phyloP scores from a whole-genome alignment of 2,329 filamentous ascomycete genomes.

The Fusarium hostae region DNA sequence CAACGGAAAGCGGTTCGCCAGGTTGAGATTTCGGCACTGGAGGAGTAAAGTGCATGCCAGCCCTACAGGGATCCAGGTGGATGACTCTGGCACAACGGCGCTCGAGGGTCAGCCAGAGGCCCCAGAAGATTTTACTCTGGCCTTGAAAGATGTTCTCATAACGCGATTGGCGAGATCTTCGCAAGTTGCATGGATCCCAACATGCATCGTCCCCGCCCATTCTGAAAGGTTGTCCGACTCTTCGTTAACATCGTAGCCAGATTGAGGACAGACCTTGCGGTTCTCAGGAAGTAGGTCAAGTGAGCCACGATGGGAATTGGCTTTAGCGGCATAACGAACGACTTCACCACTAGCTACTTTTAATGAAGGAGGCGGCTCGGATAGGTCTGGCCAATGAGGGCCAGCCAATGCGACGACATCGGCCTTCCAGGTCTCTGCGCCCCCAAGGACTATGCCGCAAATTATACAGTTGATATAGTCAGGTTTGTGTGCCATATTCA shows the following conservation, averaged over 20 bases:
- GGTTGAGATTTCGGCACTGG: background rate
- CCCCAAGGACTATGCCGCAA: background rate
- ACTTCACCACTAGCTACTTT: background rate
- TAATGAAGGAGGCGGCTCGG: accelerated
- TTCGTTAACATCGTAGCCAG: background rate
- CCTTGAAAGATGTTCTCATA: background rate
- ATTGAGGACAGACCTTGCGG: background rate
- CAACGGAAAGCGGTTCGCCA: background rate
- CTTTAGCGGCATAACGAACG: background rate
- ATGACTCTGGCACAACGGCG: background rate
- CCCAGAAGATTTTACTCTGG: background rate
- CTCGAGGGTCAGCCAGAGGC: slow-evolving; percentile 6
- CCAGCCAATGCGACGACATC: background rate
- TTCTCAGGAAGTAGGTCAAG: background rate
- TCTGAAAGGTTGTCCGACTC: background rate
- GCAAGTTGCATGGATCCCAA: slow-evolving; percentile 2
- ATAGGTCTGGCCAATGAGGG: background rate
- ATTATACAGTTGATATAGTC: slow-evolving; percentile 7
- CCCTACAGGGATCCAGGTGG: background rate
- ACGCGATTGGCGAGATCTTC: background rate
- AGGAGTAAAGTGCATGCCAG: background rate
- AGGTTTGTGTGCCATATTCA: background rate
- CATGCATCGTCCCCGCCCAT: background rate
- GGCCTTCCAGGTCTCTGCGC: background rate
- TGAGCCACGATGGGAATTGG: background rate